A percentile compares a stretch with the other conserved stretches of the same genome.
These are phyloP conservation scores for Cornus florida DNA, from an alignment of 148 eudicot genomes.

Conservation along the genomic window DNA sequence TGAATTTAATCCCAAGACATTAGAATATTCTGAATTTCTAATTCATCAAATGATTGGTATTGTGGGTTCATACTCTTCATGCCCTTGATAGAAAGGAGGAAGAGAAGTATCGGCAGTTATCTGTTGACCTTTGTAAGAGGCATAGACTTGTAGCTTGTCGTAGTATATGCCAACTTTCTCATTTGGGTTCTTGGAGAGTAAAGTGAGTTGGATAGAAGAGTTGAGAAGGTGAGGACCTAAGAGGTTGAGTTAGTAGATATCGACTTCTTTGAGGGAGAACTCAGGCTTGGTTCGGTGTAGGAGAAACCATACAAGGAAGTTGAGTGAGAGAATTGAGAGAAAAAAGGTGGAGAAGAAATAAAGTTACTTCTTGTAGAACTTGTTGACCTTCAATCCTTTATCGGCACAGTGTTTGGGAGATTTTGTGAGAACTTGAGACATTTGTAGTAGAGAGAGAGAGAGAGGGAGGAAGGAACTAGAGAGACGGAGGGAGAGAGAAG, in stretches of 20 bases:
- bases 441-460: too few species aligned
- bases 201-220: slow-evolving; percentile 28
- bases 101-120: slow-evolving; percentile 51
- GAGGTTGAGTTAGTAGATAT: too few species aligned
- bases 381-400: slow-evolving; percentile 48
- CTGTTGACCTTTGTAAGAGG: slow-evolving; percentile 72
- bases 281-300: slow-evolving; percentile 66
- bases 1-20: too few species aligned
- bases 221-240: too few species aligned
- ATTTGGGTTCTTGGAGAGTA: slow-evolving; percentile 68
- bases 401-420: slow-evolving; percentile 90
- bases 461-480: too few species aligned
- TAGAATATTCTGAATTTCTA: too few species aligned
- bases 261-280: too few species aligned
- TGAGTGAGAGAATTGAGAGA: slow-evolving; percentile 55
- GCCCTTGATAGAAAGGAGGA: slow-evolving; percentile 76
- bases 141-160: slow-evolving; percentile 57
- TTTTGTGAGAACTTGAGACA: slow-evolving; percentile 63
- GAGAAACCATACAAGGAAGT: slow-evolving; percentile 65
- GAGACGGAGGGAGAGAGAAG: too few species aligned
- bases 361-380: slow-evolving; percentile 59
- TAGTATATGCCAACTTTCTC: slow-evolving; percentile 74
- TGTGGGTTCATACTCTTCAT: too few species aligned
- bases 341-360: slow-evolving; percentile 47
- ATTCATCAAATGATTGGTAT: too few species aligned